A percentile compares a stretch with the other conserved stretches of the same genome.
These are phyloP conservation scores for Suhomyces faveliae DNA, from an alignment of 805 yeast species.

Conservation along the genomic window DNA sequence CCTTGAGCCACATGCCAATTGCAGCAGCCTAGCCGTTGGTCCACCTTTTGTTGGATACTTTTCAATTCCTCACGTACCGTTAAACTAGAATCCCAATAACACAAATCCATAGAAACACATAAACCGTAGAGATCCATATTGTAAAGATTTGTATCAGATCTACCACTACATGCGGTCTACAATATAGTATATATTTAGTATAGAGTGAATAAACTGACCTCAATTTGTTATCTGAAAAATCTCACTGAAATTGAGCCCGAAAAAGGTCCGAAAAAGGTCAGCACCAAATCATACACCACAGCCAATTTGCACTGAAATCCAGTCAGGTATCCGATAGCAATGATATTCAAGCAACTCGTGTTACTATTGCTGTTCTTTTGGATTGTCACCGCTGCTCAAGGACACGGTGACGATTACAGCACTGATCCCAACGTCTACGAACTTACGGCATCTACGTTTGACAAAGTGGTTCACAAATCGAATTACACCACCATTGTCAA, in stretches of 20 bases:
- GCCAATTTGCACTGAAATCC: too few relatives aligned
- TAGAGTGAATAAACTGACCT: neutral
- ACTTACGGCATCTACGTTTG: slow-evolving; percentile 56
- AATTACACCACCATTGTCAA: slow-evolving; percentile 82
- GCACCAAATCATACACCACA: too few relatives aligned
- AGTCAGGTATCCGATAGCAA: too few relatives aligned
- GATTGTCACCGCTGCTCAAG: slow-evolving; percentile 12
- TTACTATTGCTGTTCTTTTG: slow-evolving; percentile 3
- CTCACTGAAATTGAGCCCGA: neutral
- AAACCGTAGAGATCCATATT: neutral
- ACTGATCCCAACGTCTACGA: slow-evolving; percentile 50
- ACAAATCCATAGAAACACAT: neutral
- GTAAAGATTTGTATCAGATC: neutral
- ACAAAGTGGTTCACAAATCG: slow-evolving; percentile 60
- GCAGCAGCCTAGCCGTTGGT: neutral
- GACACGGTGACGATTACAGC: slow-evolving; percentile 36
- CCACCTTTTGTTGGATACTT: neutral
- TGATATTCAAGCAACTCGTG: slow-evolving; percentile 6
- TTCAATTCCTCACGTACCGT: neutral
- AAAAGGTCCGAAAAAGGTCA: neutral
- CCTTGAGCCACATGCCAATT: neutral
- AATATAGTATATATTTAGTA: neutral
- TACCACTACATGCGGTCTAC: too few relatives aligned
- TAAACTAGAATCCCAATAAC: neutral
- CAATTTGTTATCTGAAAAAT: neutral